Evolutionary conservation across 1,139 yeast species (phyloP).

Genomic region (Kurtzmaniella quercitrusa): DNA sequence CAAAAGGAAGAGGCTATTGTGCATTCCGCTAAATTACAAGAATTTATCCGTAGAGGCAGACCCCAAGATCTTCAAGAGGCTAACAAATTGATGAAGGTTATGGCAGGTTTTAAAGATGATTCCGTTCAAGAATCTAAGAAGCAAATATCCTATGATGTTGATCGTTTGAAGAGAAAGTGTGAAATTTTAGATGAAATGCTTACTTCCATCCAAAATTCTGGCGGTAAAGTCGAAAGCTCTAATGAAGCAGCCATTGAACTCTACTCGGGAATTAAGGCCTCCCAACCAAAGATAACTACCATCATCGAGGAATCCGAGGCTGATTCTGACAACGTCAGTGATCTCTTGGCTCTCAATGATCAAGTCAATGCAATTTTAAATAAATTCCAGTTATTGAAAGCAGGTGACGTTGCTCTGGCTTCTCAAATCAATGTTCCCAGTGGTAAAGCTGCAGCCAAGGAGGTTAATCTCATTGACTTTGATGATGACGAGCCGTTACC

Average conservation of each 20-base stretch:
- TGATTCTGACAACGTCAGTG: slow-evolving; percentile 59
- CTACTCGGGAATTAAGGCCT: slow-evolving; percentile 71
- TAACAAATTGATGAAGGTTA: slow-evolving; percentile 90
- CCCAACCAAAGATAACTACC: slow-evolving; percentile 84
- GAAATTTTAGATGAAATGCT: slow-evolving; percentile 90
- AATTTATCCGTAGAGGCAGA: slow-evolving; percentile 89
- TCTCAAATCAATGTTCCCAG: slow-evolving; percentile 45
- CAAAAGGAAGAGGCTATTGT: slow-evolving; percentile 91
- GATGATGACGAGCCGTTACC: slow-evolving; percentile 57
- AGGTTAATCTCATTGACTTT: slow-evolving; percentile 72
- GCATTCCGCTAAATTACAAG: slow-evolving; percentile 93
- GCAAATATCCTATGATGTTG: slow-evolving; percentile 79
- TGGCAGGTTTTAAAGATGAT: slow-evolving; percentile 97
- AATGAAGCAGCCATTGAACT: slow-evolving; percentile 78
- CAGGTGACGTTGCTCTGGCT: slow-evolving; percentile 64
- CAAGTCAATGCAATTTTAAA: slow-evolving; percentile 65
- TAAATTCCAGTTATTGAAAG: slow-evolving; percentile 63
- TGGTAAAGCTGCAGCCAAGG: slow-evolving; percentile 35
- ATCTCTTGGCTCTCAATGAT: slow-evolving; percentile 70
- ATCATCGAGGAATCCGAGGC: slow-evolving; percentile 67
- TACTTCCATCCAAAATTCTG: slow-evolving; percentile 44
- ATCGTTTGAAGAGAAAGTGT: slow-evolving; percentile 82
- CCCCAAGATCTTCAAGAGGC: slow-evolving; percentile 97
- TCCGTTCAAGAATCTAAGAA: slow-evolving; percentile 64
- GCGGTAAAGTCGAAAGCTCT: slow-evolving; percentile 36